These are phyloP conservation scores for Fulvia fulva DNA, from an alignment of 2,329 filamentous ascomycete genomes.

Conservation along the genomic window DNA sequence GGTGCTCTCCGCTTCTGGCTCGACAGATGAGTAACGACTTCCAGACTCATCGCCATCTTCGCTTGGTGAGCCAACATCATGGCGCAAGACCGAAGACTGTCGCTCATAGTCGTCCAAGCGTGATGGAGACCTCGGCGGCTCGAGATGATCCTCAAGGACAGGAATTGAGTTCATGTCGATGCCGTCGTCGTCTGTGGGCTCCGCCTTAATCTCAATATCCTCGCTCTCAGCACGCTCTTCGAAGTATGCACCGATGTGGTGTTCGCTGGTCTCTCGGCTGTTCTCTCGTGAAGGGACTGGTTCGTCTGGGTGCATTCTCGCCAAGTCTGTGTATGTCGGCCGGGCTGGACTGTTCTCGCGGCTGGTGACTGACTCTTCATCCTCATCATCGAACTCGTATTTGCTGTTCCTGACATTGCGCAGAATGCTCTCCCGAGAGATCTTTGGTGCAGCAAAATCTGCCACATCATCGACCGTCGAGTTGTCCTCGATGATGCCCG, in stretches of 20 bases:
- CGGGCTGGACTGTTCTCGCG: constrained; percentile 20
- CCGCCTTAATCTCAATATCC: constrained; percentile 67
- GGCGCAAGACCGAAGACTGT: constrained; percentile 55
- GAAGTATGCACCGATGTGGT: constrained; percentile 22
- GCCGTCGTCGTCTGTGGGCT: constrained; percentile 54
- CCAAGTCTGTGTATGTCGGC: constrained; percentile 45
- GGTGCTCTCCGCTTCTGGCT: constrained; percentile 34
- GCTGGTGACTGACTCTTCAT: constrained; percentile 49
- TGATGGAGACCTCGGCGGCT: constrained; percentile 48
- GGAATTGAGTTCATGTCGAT: constrained; percentile 65
- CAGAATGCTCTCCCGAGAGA: constrained; percentile 90
- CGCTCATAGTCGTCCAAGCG: constrained; percentile 39
- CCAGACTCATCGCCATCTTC: constrained; percentile 52
- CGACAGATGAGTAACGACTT: constrained; percentile 50
- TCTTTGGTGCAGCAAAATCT: constrained; percentile 58
- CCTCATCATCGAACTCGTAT: constrained; percentile 47
- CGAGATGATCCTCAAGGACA: constrained; percentile 39
- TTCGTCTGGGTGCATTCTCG: constrained; percentile 74
- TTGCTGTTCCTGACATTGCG: constrained; percentile 70
- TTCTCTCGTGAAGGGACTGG: constrained; percentile 85
- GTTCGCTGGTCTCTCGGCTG: constrained; percentile 29
- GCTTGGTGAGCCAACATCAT: constrained; percentile 37
- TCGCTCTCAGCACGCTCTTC: constrained; percentile 56
- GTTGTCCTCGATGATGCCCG: constrained; percentile 31
- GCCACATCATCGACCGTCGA: constrained; percentile 31